A percentile compares a stretch with the other conserved stretches of the same genome.
phyloP scores from a whole-genome alignment of 169 alveolate species.

The Cryptosporidium viatorum region DNA sequence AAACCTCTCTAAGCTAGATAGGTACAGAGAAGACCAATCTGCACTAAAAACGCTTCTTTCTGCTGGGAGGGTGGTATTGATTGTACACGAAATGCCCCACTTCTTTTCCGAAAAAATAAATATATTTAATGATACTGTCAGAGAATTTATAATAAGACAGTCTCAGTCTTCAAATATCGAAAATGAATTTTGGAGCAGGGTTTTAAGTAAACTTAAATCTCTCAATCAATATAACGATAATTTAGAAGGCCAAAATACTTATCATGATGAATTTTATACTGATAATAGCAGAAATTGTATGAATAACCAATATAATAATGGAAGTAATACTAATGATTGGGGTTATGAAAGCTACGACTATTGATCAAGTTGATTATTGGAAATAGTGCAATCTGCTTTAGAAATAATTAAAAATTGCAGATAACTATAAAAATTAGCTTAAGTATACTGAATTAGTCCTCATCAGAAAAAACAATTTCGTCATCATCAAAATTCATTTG shows the following conservation, averaged over 20 bases:
- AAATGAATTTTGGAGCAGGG: constrained; percentile 57
- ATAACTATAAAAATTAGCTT: background rate
- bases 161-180: constrained; percentile 37
- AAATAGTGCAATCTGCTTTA: background rate
- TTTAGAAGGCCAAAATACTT: background rate
- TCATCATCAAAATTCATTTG: constrained; percentile 77
- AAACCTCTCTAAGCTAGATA: constrained; percentile 53
- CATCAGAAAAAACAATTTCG: constrained; percentile 69
- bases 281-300: background rate
- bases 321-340: constrained; percentile 24
- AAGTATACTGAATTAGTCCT: constrained; percentile 20
- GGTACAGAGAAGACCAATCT: constrained; percentile 71
- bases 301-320: constrained; percentile 22
- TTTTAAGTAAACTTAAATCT: constrained; percentile 1
- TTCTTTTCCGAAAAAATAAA: constrained; percentile 61
- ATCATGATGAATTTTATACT: constrained; percentile 1
- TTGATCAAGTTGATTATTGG: background rate
- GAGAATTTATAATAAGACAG: constrained; percentile 55
- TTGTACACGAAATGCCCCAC: constrained; percentile 73
- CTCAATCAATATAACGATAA: constrained; percentile 18
- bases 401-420: background rate
- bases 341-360: constrained; percentile 52
- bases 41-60: constrained; percentile 63
- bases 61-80: constrained; percentile 68
- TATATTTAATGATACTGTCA: constrained; percentile 21